A percentile compares a stretch with the other conserved stretches of the same genome.
Evolutionary conservation across 2,329 filamentous ascomycete species (phyloP).

Genomic region (Fusarium veterinarium): DNA sequence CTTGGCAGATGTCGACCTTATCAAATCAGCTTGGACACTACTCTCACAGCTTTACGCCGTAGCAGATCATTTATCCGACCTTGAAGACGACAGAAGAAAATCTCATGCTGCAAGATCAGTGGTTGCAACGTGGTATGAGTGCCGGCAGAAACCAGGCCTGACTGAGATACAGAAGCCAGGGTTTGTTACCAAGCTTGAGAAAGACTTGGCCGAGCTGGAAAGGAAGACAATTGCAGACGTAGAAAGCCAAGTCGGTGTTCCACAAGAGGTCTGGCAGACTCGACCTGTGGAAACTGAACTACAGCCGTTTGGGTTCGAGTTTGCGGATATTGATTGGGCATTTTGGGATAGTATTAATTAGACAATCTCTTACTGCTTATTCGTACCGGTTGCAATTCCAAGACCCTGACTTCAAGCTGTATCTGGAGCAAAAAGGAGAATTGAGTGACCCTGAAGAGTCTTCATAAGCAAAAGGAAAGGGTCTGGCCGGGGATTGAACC

Average conservation of each 20-base stretch:
- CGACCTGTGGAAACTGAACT: not conserved
- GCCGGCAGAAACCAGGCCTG: slow-evolving; percentile 8
- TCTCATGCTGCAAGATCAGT: slow-evolving; percentile 18
- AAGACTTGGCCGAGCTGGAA: not conserved
- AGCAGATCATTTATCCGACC: not conserved
- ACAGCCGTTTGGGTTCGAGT: slow-evolving; percentile 27
- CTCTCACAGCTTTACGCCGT: slow-evolving; percentile 1
- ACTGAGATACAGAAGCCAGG: not conserved
- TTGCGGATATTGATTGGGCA: slow-evolving; percentile 24
- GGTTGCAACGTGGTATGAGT: slow-evolving; percentile 20
- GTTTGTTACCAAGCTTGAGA: slow-evolving; percentile 13
- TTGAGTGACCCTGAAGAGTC: too few relatives aligned
- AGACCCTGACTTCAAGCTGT: too few relatives aligned
- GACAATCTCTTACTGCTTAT: not conserved
- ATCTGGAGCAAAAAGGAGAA: too few relatives aligned
- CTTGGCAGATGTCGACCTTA: not conserved
- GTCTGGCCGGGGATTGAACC: slow-evolving; percentile 60
- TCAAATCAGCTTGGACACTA: slow-evolving; percentile 11
- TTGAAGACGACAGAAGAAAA: slow-evolving; percentile 14
- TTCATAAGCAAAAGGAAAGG: slow-evolving; percentile 30
- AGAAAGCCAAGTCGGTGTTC: not conserved
- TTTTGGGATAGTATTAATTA: slow-evolving; percentile 28
- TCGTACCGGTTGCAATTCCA: too few relatives aligned
- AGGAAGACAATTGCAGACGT: fast-evolving
- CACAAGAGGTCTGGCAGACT: not conserved